phyloP scores from a whole-genome alignment of 352 stramenopile species.

The Globisporangium mamillatum region DNA sequence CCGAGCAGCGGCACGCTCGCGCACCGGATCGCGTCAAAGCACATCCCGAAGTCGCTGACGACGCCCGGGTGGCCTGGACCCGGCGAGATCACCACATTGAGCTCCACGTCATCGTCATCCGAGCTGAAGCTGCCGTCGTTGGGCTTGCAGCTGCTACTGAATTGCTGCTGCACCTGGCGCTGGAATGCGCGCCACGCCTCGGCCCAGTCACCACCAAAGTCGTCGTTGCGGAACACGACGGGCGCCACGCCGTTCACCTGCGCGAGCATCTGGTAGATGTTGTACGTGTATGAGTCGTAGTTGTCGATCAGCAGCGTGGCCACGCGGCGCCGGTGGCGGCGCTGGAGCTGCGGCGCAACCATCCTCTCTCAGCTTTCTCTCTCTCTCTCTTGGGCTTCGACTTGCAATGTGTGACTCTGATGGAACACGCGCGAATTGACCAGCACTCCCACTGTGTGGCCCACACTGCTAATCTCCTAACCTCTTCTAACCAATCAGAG shows the following conservation, averaged over 20 bases:
- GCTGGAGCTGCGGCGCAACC: constrained; percentile 25
- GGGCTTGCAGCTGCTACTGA: not conserved
- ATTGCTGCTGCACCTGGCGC: constrained; percentile 28
- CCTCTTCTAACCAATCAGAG: not conserved
- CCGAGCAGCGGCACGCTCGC: constrained; percentile 88
- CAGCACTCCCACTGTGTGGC: not conserved
- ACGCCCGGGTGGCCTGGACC: constrained; percentile 88
- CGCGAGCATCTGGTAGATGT: constrained; percentile 94
- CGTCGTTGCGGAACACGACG: constrained; percentile 93
- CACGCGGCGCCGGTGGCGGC: constrained; percentile 25
- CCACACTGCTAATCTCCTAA: not conserved
- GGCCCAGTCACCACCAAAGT: constrained; percentile 65
- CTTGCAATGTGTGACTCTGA: not conserved
- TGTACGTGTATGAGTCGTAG: constrained; percentile 99
- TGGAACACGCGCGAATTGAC: not conserved
- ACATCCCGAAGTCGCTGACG: constrained; percentile 86
- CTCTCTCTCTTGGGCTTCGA: not conserved
- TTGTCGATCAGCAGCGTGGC: constrained; percentile 94
- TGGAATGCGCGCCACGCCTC: constrained; percentile 58
- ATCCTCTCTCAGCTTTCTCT: constrained; percentile 12
- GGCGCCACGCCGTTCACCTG: constrained; percentile 88
- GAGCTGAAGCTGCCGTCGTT: not conserved
- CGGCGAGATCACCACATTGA: constrained; percentile 89
- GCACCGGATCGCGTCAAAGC: constrained; percentile 63
- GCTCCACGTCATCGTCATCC: constrained; percentile 26